Evolutionary conservation across 441 rosid genomes (phyloP), one percentile per base, ranked within the genome.

Genomic region (Pelargonium cotyledonis): DNA sequence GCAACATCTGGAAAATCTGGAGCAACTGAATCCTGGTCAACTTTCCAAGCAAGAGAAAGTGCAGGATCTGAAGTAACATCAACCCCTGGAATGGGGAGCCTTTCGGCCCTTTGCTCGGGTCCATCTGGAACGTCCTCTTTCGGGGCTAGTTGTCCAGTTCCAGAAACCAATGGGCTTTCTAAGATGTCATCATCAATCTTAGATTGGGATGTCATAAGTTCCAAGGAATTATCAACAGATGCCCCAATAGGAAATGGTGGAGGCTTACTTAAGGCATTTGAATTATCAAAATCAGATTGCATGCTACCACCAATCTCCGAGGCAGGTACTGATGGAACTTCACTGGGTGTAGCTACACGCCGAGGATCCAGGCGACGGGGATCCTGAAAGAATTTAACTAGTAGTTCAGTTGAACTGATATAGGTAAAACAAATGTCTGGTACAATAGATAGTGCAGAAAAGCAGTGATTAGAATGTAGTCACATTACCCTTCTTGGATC

Each of bases 351-450:
- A 68, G 80, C 73, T 73, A 76, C 44, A 73, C 91, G 88, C 63
- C 99, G 89, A 63, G 99, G 99, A 83, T 96, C 99, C 76, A 91
- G 76, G 79, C 97, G 96, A 65, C 99, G 98, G 15, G 97, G 97
- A 86, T 96, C 99, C 98, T 96, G 91, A 77, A 83, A 72, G 68
- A 74, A 63, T 64, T 47, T 63, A 65, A 29, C 49, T 46, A 51
- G 65, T 73, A 70, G 80, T 75, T 74, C 65, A 76, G 66, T 72
- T 69, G 67, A 75, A 70, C 65, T 61, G 64, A 41, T 47, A 61
- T 38, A 21, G 6, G 2, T 61, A 26, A 68, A 44, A 64, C 61
- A 71, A 19, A 29, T 19, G 23, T 16, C 16, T 15, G 60, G 55
- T 21, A 65, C 47, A 66, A 65, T 19, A 68, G 16, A 70, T 35